A percentile compares a stretch with the other conserved stretches of the same genome.
These are phyloP conservation scores for Parafenestella ontariensis DNA, from an alignment of 2,329 filamentous ascomycete genomes.

Conservation along the genomic window DNA sequence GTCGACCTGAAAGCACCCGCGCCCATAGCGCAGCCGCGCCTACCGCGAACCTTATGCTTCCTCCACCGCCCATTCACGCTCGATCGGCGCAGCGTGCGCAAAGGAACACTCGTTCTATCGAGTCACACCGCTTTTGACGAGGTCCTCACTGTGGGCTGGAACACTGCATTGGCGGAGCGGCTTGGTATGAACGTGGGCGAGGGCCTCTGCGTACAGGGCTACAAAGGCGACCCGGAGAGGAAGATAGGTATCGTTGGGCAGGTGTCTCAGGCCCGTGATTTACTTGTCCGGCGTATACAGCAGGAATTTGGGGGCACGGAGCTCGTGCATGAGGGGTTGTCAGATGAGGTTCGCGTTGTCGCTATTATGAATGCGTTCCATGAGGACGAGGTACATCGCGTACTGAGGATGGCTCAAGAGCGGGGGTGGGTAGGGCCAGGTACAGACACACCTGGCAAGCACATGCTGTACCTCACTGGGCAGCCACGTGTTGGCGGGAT, in stretches of 20 bases:
- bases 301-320: slow-evolving; percentile 39
- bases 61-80: slow-evolving; percentile 44
- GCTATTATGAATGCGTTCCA: slow-evolving; percentile 54
- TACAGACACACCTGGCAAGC: slow-evolving; percentile 25
- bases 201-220: slow-evolving; percentile 47
- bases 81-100: slow-evolving; percentile 34
- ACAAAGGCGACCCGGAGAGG: slow-evolving; percentile 48
- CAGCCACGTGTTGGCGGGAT: slow-evolving; percentile 45
- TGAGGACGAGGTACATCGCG: slow-evolving; percentile 45
- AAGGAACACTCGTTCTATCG: slow-evolving; percentile 40
- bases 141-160: slow-evolving; percentile 50
- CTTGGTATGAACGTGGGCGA: slow-evolving; percentile 37
- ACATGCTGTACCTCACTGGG: slow-evolving; percentile 50
- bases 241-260: slow-evolving; percentile 48
- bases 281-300: slow-evolving; percentile 27
- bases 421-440: slow-evolving; percentile 30
- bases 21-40: slow-evolving; percentile 10
- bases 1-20: slow-evolving; percentile 1
- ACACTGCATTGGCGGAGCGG: slow-evolving; percentile 39
- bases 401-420: slow-evolving; percentile 36
- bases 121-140: slow-evolving; percentile 50
- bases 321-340: slow-evolving; percentile 27
- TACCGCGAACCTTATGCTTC: slow-evolving; percentile 40
- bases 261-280: slow-evolving; percentile 13
- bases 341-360: slow-evolving; percentile 32